These are phyloP conservation scores for Wilcoxina mikolae DNA, from an alignment of 495 filamentous ascomycete species.

Conservation along the genomic window DNA sequence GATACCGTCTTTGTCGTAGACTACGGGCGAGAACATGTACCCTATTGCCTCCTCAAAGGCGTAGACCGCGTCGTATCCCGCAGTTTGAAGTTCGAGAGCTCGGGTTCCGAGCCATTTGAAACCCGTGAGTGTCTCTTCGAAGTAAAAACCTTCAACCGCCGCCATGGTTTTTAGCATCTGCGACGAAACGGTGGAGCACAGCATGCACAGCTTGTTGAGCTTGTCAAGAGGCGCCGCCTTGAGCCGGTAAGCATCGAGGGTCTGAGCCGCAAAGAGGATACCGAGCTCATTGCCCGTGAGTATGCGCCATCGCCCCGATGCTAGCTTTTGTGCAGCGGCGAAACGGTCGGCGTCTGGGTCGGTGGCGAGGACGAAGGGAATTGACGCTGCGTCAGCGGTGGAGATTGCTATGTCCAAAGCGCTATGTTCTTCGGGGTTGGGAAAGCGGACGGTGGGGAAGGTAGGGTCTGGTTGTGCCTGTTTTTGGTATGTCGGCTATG, in stretches of 20 bases:
- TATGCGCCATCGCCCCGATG: slow-evolving; percentile 41
- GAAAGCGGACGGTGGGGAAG: slow-evolving; percentile 56
- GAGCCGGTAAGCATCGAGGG: slow-evolving; percentile 36
- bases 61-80: slow-evolving; percentile 40
- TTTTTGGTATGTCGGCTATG: too few species aligned
- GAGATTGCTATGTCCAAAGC: slow-evolving; percentile 49
- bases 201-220: slow-evolving; percentile 34
- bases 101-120: slow-evolving; percentile 54
- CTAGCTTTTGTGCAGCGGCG: slow-evolving; percentile 47
- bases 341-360: slow-evolving; percentile 65
- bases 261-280: slow-evolving; percentile 44
- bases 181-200: slow-evolving; percentile 52
- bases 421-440: slow-evolving; percentile 58
- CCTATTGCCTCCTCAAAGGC: slow-evolving; percentile 63
- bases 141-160: slow-evolving; percentile 39
- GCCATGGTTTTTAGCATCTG: slow-evolving; percentile 51
- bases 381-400: slow-evolving; percentile 37
- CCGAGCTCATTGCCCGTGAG: slow-evolving; percentile 60
- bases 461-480: slow-evolving; percentile 45
- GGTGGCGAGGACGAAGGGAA: slow-evolving; percentile 46
- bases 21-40: slow-evolving; percentile 55
- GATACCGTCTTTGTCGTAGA: slow-evolving; percentile 58
- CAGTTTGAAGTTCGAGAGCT: slow-evolving; percentile 11
- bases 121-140: slow-evolving; percentile 53
- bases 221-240: slow-evolving; percentile 16